Base-by-base conservation (phyloP, 2,329 filamentous ascomycete genomes). In the Seiridium unicorne region DNA sequence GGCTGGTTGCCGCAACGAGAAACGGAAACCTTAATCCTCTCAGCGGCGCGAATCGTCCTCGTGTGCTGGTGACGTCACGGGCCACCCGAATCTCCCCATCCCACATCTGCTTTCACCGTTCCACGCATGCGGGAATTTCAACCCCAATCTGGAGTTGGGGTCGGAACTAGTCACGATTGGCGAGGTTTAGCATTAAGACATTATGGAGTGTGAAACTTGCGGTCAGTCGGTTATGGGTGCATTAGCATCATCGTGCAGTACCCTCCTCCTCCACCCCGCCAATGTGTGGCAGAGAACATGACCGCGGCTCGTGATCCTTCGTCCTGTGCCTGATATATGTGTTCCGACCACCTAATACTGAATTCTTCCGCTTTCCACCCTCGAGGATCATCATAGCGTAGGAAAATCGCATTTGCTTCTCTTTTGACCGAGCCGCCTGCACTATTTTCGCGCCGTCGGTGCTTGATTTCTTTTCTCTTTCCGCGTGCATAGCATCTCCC, bases 301-400 rank as follows among this genome's bases (percentile, higher is more conserved):
- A 51, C 31, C 31, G 49, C 32, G 49, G 49, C 49, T 51, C 49
- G 49, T 51, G 49, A 51, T 51, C 49, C 49, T 51, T 51, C 49
- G 18, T 51, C 49, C 49, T 42, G 38, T 42, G 7, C 7, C 38
- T 26, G 38, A 42, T 42, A 42, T 42, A 8, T 13, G 7, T 13
- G 38, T 51, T 51, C 49, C 49, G 7, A 38, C 18, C 35, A 35
- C 49, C 35, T 35, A 49, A 49, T 32, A 35, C 49, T 51, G 31
- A 35, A 35, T 38, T 35, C 34, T 51, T 32, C n/a, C 36, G n/a
- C 34, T 38, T 32, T 10, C 13, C 35, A 35, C 34, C 49, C 13
- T 42, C 38, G 38, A 13, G 38, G 7, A 26, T 26, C 18, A 26
- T 13, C 7, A 42, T 42, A 42, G 2, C 38, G 7, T 8, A 13